Conservation (phyloP, 495 filamentous ascomycete species). For the Echria macrotheca region DNA sequence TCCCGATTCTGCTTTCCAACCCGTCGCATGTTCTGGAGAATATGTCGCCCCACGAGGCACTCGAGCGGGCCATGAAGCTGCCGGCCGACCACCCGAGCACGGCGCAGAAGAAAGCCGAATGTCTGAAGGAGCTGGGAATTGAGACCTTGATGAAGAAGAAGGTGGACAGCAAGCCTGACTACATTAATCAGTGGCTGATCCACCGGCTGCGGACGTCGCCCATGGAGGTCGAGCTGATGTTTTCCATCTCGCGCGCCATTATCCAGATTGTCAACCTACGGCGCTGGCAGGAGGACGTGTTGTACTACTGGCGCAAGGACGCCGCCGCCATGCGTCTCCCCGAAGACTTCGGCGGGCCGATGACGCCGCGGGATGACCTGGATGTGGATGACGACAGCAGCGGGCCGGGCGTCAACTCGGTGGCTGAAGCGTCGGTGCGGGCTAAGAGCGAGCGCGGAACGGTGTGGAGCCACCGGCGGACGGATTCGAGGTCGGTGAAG, state of each 20-base stretch:
- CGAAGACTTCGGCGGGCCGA: conserved; percentile 18
- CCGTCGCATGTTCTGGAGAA: conserved; percentile 27
- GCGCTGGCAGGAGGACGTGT: conserved; percentile 43
- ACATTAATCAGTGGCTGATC: conserved; percentile 44
- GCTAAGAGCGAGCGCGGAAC: not conserved
- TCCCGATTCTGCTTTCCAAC: conserved; percentile 31
- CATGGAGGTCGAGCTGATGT: conserved; percentile 39
- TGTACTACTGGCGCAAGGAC: conserved; percentile 39
- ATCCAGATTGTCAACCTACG: conserved; percentile 35
- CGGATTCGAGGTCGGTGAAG: not conserved
- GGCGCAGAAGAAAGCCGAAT: conserved; percentile 17
- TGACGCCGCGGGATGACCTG: conserved; percentile 17
- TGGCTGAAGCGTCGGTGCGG: not conserved
- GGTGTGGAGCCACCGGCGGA: not conserved
- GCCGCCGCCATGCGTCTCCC: conserved; percentile 24
- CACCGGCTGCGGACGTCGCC: conserved; percentile 40
- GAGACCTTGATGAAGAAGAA: conserved; percentile 24
- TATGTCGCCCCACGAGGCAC: conserved; percentile 14
- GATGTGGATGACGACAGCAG: conserved; percentile 8
- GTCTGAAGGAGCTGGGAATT: conserved; percentile 33
- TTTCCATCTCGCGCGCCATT: conserved; percentile 28
- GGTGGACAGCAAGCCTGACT: conserved; percentile 33
- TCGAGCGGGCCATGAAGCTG: conserved; percentile 17
- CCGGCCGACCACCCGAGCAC: conserved; percentile 20
- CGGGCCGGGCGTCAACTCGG: conserved; percentile 2